Evolutionary conservation across 345 rosid species (phyloP).

Genomic region (Eucalyptus marginata): DNA sequence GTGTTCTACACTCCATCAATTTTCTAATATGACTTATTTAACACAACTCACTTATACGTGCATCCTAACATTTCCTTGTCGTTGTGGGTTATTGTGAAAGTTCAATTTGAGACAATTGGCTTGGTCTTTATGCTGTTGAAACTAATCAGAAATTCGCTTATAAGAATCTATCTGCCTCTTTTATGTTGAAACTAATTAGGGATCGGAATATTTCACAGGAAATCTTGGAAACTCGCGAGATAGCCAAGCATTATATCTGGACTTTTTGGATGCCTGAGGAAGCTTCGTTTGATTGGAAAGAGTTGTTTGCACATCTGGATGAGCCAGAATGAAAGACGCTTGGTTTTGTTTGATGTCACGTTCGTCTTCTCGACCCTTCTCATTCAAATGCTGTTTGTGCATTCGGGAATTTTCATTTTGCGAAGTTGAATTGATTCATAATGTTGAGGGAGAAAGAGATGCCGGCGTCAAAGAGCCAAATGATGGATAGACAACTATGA

Average conservation of each 20-base stretch:
- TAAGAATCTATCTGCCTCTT: neutral
- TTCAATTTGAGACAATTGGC: neutral
- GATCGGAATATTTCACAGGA: slow-evolving; percentile 24
- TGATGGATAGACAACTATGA: neutral
- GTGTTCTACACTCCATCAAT: too few relatives aligned
- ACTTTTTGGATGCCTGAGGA: slow-evolving; percentile 57
- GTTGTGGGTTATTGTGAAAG: neutral
- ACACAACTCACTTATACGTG: too few relatives aligned
- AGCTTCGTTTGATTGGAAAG: slow-evolving; percentile 49
- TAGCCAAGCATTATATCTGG: slow-evolving; percentile 56
- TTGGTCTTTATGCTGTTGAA: neutral
- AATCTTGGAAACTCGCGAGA: slow-evolving; percentile 45
- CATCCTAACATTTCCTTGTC: neutral
- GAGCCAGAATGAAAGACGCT: slow-evolving; percentile 10
- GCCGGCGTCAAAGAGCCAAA: neutral
- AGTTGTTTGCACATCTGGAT: slow-evolving; percentile 53
- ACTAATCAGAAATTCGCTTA: neutral
- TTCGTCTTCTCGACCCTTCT: neutral
- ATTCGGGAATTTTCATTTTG: neutral
- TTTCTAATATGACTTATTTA: too few relatives aligned
- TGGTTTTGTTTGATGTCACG: neutral
- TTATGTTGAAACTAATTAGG: neutral
- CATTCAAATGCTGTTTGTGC: neutral
- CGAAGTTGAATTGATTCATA: neutral
- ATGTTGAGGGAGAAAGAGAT: neutral